Base-by-base conservation (phyloP, 306 rosid species). In the Lupinus albus region DNA sequence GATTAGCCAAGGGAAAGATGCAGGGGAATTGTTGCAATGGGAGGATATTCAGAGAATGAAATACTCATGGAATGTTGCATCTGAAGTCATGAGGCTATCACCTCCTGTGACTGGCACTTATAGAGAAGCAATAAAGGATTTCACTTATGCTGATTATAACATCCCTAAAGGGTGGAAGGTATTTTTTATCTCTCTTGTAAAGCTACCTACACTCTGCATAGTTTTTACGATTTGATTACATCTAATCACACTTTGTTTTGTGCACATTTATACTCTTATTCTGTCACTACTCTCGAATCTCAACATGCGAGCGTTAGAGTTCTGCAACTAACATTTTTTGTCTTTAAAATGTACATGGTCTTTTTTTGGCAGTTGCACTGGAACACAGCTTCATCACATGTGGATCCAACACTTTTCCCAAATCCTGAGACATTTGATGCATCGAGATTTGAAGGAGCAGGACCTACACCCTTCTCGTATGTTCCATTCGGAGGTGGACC, bases 131-230 rank as follows among this genome's bases (percentile, higher is more conserved):
- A 3, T 21, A 14, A 63, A 53, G 57, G 79, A 81, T 64, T 70
- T 86, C 72, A 79, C 76, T 68, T 79, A 81, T 72, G 86, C 81
- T 71, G 80, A 68, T 42, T 83, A 64, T 70, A 55, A 58, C 67
- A 77, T 86, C 64, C 88, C 88, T 2, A 79, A 71, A 64, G 88
- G 86, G 2, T 86, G 84, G 88, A 86, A 83, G 86, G 90, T 85
- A 72, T 28, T 63, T 68, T 51, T 13, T 13, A 51, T 48, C 10
- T 33, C 20, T 56, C 50, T 20, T 18, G 45, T 17, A n/a, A 15
- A 20, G 7, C 33, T 42, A 42, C 47, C 45, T 11, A 42, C 14
- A 11, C 4, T 4, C 5, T 42, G 13, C 13, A 42, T 4, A 11
- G 13, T 4, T 42, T 11, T 42, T 42, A 11, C 4, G 1, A 4